phyloP scores from a whole-genome alignment of 805 yeast species.

The Ogataea glucozyma region DNA sequence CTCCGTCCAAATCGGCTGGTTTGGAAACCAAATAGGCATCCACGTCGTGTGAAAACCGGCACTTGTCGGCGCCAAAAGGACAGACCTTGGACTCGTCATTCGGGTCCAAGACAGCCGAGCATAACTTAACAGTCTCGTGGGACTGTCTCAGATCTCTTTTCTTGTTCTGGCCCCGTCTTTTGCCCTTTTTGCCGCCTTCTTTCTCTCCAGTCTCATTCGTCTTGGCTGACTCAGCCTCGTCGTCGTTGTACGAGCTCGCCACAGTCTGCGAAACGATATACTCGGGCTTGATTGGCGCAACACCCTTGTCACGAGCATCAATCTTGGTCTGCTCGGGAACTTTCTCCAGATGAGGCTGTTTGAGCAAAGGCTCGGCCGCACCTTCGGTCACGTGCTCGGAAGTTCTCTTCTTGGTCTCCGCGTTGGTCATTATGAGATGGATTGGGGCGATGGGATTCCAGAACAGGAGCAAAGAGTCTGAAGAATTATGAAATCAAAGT shows the following conservation, averaged over 20 bases:
- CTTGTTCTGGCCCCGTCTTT: slow-evolving; percentile 42
- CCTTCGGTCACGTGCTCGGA: slow-evolving; percentile 5
- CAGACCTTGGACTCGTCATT: slow-evolving; percentile 45
- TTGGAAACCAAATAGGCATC: slow-evolving; percentile 63
- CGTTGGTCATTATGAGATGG: neutral
- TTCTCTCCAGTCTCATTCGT: slow-evolving; percentile 34
- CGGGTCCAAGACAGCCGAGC: slow-evolving; percentile 64
- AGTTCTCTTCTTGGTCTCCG: slow-evolving; percentile 3
- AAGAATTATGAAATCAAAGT: neutral
- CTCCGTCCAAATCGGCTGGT: slow-evolving; percentile 69
- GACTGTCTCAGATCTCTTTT: slow-evolving; percentile 69
- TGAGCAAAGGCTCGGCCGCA: slow-evolving; percentile 10
- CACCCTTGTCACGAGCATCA: slow-evolving; percentile 48
- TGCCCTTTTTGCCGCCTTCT: slow-evolving; percentile 39
- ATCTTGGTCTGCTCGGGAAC: neutral
- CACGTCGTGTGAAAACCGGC: slow-evolving; percentile 79
- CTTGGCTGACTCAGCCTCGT: slow-evolving; percentile 48
- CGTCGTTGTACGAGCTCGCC: slow-evolving; percentile 39
- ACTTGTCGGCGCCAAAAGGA: slow-evolving; percentile 64
- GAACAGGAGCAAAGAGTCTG: neutral
- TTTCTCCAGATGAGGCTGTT: slow-evolving; percentile 5
- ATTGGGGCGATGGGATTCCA: neutral
- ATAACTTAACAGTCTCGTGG: slow-evolving; percentile 63
- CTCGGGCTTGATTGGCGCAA: slow-evolving; percentile 77
- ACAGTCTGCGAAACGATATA: slow-evolving; percentile 43